A percentile compares a stretch with the other conserved stretches of the same genome.
Conservation (phyloP, 129 eudicot genomes). For the Escallonia rubra region DNA sequence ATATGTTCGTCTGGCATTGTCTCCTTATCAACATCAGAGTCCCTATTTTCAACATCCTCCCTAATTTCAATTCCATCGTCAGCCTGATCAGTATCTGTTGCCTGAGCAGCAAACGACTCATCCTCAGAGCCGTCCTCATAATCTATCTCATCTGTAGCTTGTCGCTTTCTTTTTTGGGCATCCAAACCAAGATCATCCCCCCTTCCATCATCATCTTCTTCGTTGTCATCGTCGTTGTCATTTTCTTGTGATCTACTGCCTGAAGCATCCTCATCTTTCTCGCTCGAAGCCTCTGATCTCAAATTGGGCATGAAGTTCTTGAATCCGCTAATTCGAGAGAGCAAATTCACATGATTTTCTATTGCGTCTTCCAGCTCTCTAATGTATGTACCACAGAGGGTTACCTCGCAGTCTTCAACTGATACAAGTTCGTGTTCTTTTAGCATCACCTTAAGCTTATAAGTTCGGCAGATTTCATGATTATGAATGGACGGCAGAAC, state of each 20-base stretch:
- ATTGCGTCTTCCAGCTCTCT: constrained; percentile 76
- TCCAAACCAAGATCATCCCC: constrained; percentile 69
- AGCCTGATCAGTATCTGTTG: constrained; percentile 19
- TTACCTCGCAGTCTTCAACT: constrained; percentile 37
- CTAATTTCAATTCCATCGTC: constrained; percentile 21
- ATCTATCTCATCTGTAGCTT: constrained; percentile 71
- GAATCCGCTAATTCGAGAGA: constrained; percentile 63
- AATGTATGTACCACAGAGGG: constrained; percentile 39
- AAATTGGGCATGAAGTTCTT: constrained; percentile 28
- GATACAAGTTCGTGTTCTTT: constrained; percentile 58
- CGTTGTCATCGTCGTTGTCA: constrained; percentile 33
- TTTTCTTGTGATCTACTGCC: constrained; percentile 7
- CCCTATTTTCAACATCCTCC: constrained; percentile 25
- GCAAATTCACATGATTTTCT: constrained; percentile 51
- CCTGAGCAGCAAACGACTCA: constrained; percentile 29
- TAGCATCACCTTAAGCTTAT: constrained; percentile 60
- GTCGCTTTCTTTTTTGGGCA: constrained; percentile 51
- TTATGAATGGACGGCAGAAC: constrained; percentile 40
- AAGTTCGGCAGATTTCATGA: constrained; percentile 35
- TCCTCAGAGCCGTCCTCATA: constrained; percentile 65
- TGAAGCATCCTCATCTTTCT: constrained; percentile 31
- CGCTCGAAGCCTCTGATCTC: constrained; percentile 19
- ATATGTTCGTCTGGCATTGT: constrained; percentile 5
- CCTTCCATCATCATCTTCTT: constrained; percentile 36
- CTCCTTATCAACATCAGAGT: constrained; percentile 13